Conservation (phyloP, 768 basidiomycete genomes). For the Tylopilus subfusipes region DNA sequence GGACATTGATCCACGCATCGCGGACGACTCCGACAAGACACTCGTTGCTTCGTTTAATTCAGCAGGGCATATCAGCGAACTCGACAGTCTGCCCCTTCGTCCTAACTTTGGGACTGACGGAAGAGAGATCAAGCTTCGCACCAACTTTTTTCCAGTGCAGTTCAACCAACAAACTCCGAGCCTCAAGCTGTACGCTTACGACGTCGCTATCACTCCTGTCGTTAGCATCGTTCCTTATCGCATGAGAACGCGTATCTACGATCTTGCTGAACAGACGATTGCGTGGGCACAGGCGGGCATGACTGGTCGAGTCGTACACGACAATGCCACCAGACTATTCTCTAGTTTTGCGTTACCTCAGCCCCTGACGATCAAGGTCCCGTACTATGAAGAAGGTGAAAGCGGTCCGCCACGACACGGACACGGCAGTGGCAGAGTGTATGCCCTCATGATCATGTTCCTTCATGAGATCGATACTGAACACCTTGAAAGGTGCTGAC, state of each 20-base stretch:
- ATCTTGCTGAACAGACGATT: not conserved
- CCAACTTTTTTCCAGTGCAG: not conserved
- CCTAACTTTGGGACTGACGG: not conserved
- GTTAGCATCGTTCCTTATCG: not conserved
- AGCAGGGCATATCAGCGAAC: not conserved
- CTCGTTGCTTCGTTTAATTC: not conserved
- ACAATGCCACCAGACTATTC: not conserved
- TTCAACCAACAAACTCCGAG: not conserved
- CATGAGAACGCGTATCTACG: not conserved
- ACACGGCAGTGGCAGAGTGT: not conserved
- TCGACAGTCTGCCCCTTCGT: not conserved
- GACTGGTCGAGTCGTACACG: not conserved
- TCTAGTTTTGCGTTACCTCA: not conserved
- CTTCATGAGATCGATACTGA: not conserved
- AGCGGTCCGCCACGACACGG: not conserved
- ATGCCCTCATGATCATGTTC: not conserved
- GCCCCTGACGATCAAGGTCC: not conserved
- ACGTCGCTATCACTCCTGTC: not conserved
- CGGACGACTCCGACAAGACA: not conserved
- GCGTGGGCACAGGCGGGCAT: not conserved
- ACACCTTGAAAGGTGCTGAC: not conserved
- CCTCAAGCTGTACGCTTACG: not conserved
- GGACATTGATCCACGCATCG: not conserved
- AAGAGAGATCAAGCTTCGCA: not conserved
- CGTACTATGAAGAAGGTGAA: not conserved